phyloP scores from a whole-genome alignment of 2,329 filamentous ascomycete species.

The Elsinoe perseae region DNA sequence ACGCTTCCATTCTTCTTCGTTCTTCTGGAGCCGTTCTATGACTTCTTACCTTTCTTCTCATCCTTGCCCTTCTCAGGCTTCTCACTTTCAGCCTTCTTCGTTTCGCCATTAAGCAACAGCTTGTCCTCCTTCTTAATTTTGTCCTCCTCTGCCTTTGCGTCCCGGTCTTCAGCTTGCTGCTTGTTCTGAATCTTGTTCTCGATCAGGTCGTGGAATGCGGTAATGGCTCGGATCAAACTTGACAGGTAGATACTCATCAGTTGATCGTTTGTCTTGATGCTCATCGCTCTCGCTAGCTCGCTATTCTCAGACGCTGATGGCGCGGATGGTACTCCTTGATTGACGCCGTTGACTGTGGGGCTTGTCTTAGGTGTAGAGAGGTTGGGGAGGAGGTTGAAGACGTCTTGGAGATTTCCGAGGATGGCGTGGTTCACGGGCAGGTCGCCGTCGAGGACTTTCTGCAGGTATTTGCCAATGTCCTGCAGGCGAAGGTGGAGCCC shows the following conservation, averaged over 20 bases:
- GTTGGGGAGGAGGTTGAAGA: slow-evolving; percentile 97
- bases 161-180: slow-evolving; percentile 93
- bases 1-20: slow-evolving; percentile 43
- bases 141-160: slow-evolving; percentile 63
- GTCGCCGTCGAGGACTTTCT: slow-evolving; percentile 88
- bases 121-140: slow-evolving; percentile 55
- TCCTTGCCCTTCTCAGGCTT: slow-evolving; percentile 45
- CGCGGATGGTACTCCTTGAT: slow-evolving; percentile 45
- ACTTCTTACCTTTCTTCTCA: slow-evolving; percentile 48
- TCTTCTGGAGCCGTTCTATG: slow-evolving; percentile 24
- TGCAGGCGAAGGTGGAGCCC: slow-evolving; percentile 88
- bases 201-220: slow-evolving; percentile 96
- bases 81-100: slow-evolving; percentile 41
- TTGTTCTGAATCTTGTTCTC: slow-evolving; percentile 99
- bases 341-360: slow-evolving; percentile 42
- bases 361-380: slow-evolving; percentile 70
- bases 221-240: slow-evolving; percentile 93
- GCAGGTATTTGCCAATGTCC: slow-evolving; percentile 90
- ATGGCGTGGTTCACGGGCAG: slow-evolving; percentile 96
- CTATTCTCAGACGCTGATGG: slow-evolving; percentile 54
- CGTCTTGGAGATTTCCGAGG: slow-evolving; percentile 94
- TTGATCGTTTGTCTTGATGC: slow-evolving; percentile 98
- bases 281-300: slow-evolving; percentile 93
- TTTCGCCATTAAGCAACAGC: slow-evolving; percentile 48
- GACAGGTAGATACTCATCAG: slow-evolving; percentile 97